These are phyloP conservation scores for Xylaria curta DNA, from an alignment of 495 filamentous ascomycete species.

Conservation along the genomic window DNA sequence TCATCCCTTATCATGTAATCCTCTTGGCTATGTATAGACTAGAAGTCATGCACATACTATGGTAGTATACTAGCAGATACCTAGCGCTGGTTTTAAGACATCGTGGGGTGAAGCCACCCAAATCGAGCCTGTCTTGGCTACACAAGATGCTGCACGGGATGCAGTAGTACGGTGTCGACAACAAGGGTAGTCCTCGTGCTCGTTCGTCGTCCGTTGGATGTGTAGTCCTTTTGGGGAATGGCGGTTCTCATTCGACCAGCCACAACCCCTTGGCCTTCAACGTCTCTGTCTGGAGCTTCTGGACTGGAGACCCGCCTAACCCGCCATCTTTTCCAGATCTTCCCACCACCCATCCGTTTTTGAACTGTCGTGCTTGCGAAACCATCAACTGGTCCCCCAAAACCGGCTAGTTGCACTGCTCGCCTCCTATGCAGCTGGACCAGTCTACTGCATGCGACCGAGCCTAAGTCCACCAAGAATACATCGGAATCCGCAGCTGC, in stretches of 20 bases:
- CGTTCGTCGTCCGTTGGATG: slow-evolving; percentile 1
- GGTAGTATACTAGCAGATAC: neutral
- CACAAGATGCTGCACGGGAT: slow-evolving; percentile 16
- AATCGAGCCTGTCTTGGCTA: slow-evolving; percentile 14
- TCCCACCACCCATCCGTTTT: slow-evolving; percentile 21
- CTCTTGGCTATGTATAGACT: slow-evolving; percentile 7
- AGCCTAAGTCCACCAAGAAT: slow-evolving; percentile 23
- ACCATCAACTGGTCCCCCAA: slow-evolving; percentile 2
- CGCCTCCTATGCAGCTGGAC: neutral
- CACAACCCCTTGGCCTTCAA: neutral
- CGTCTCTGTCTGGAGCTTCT: slow-evolving; percentile 6
- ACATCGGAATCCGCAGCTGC: slow-evolving; percentile 21
- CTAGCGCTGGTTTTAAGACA: neutral
- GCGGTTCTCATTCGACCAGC: slow-evolving; percentile 8
- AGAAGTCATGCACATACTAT: neutral
- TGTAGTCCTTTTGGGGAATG: neutral
- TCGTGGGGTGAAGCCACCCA: slow-evolving; percentile 24
- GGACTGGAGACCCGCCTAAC: neutral
- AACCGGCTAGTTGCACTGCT: slow-evolving; percentile 18
- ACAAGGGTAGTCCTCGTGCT: slow-evolving; percentile 18
- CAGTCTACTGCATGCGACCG: slow-evolving; percentile 26
- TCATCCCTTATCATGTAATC: slow-evolving; percentile 8
- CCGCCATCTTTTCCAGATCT: slow-evolving; percentile 14
- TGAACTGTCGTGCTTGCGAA: slow-evolving; percentile 1
- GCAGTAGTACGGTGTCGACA: slow-evolving; percentile 15